Evolutionary conservation across 352 stramenopile species (phyloP), one percentile per base, ranked within the genome.

Genomic region (Phytophthora fragariaefolia): DNA sequence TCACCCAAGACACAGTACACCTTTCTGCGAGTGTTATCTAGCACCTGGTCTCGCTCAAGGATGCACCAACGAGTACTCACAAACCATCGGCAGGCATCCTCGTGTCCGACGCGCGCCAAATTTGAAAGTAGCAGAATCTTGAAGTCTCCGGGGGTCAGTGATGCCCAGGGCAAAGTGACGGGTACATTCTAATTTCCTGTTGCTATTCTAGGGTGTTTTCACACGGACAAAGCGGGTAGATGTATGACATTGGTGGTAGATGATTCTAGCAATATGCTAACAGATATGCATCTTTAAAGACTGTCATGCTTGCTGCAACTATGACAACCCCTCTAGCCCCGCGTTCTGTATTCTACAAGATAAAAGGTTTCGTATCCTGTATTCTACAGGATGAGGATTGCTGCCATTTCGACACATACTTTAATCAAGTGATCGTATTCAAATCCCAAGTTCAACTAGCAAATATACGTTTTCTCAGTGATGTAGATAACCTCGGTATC

Each of bases 221-320:
- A 47, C 4, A 34, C 4, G 55, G 43, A 54, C 55, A 18, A 15
- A 49, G 23, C 4, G 3, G 8, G 22, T 49, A 20, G 23, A 23
- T 42, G 8, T 38, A 55, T 34, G 4, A 17, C 30, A 55, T 28
- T 56, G 55, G 56, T 49, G 45, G 45, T 49, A 15, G 45, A 47
- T 13, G 3, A 27, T 49, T 63, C 22, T n/a, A 48, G 7, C 45
- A 30, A 49, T 52, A 63, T 49, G 26, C 22, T 32, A 34, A 42
- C 56, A 40, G 55, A 63, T 63, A 63, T 49, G n/a, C n/a, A 7
- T 36, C 55, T 38, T 63, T 55, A 49, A 63, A 24, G 20, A 1
- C 43, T 8, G 45, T 0, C 56, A 15, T 63, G 55, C 54, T 30
- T 55, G 18, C 13, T 42, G 30, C 56, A 63, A 55, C 30, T 27